Evolutionary conservation across 169 alveolate species (phyloP), one percentile per base, ranked within the genome.

Genomic region (Cyclospora cayetanensis): DNA sequence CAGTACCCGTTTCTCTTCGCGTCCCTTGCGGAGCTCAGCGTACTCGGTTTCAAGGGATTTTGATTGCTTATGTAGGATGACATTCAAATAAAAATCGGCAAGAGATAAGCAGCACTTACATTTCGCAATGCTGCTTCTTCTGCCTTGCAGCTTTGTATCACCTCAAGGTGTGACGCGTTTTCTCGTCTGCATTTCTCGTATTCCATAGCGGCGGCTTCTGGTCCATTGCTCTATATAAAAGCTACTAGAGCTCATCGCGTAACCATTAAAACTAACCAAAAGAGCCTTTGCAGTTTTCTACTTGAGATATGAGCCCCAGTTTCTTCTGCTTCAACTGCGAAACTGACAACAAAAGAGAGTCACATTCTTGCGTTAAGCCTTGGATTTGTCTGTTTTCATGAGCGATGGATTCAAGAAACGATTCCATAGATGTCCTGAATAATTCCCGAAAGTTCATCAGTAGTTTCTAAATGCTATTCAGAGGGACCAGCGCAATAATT

Each of bases 351-450:
- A 5, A 15, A 18, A 79, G 72, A 11, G 43, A 18, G 9, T 42
- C 72, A 31, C 11, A 5, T 46, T 79, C 88, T 39, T 42, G 22
- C 34, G 20, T 46, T 7, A 27, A 39, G 0, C 46, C 34, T 52
- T 72, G 15, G 12, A 72, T 46, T 55, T 7, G 68, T 25, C 31
- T 72, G 65, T 79, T 72, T 79, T 63, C 72, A 15, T 31, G 18
- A 42, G 50, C 29, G 53, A 79, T 79, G 31, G 52, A 46, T 52
- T 72, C 72, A 52, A 79, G 88, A 68, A 79, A 18, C 52, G 88
- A 55, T 55, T 79, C 88, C 53, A 79, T 52, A 31, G 72, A 79
- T 37, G 74, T 50, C 88, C 88, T 79, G 46, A 27, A 27, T 39
- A 53, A n/a, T n/a, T n/a, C n/a, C n/a, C n/a, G n/a, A n/a, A n/a